Conservation (phyloP, 495 filamentous ascomycete genomes). For the Parmelia sp. region DNA sequence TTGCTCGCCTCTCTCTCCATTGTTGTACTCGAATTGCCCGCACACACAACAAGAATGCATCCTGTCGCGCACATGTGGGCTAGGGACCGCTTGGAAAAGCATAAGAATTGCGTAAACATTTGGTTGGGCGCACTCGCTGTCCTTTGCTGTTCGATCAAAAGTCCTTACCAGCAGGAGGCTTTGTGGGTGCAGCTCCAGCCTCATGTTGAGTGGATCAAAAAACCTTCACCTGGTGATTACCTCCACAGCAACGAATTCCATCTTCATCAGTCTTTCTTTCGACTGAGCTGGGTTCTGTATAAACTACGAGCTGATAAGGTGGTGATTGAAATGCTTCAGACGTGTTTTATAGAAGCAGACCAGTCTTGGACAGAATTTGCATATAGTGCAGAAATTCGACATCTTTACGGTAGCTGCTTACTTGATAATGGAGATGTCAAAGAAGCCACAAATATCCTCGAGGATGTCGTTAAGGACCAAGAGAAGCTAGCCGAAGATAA, state of each 20-base stretch:
- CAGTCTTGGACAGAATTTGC: neutral
- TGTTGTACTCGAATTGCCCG: neutral
- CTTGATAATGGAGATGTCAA: neutral
- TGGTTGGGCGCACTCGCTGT: neutral
- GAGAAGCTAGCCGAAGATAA: neutral
- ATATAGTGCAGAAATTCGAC: neutral
- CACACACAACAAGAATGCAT: neutral
- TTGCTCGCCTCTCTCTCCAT: constrained; percentile 1
- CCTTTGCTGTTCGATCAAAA: neutral
- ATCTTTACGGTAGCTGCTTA: neutral
- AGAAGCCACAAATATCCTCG: neutral
- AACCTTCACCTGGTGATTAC: neutral
- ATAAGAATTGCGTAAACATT: neutral
- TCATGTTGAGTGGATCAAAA: neutral
- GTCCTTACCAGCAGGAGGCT: neutral
- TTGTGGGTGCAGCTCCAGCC: constrained; percentile 5
- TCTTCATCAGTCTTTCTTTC: neutral
- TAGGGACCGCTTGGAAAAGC: neutral
- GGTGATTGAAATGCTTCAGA: neutral
- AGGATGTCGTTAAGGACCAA: neutral
- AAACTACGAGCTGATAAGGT: neutral
- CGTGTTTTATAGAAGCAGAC: neutral
- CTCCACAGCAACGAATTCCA: neutral
- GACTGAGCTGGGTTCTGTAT: constrained; percentile 1
- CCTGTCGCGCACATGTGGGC: constrained; percentile 1